These are phyloP conservation scores for Candida awuae DNA, from an alignment of 805 yeast genomes.

Conservation along the genomic window DNA sequence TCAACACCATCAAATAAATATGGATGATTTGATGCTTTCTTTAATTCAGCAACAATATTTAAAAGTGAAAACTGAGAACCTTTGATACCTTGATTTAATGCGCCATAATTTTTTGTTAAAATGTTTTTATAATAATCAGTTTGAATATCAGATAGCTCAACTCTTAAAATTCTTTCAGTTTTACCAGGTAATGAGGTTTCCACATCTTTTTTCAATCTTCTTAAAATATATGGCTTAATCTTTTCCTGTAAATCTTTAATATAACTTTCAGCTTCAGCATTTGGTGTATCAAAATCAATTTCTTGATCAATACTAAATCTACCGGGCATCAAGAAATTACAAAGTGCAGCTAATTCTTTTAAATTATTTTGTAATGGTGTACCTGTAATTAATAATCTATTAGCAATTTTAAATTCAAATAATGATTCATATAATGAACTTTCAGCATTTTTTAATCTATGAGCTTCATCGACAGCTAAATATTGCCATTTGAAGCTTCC, in stretches of 20 bases:
- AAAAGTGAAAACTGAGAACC: constrained; percentile 78
- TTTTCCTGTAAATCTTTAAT: constrained; percentile 78
- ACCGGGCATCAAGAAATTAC: constrained; percentile 95
- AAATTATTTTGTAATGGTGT: constrained; percentile 96
- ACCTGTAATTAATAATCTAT: constrained; percentile 89
- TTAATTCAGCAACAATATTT: constrained; percentile 91
- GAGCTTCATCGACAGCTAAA: constrained; percentile 98
- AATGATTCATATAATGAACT: constrained; percentile 87
- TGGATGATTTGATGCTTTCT: constrained; percentile 96
- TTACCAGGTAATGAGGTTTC: constrained; percentile 95
- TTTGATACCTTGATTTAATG: constrained; percentile 76
- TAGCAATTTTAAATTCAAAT: constrained; percentile 70
- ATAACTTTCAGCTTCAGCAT: constrained; percentile 78
- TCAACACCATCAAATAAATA: constrained; percentile 92
- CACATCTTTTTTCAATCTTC: constrained; percentile 94
- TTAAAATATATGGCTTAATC: constrained; percentile 83
- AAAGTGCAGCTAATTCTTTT: constrained; percentile 89
- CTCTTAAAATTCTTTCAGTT: constrained; percentile 90
- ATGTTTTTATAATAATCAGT: constrained; percentile 93
- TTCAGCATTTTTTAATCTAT: constrained; percentile 89
- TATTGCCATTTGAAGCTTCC: constrained; percentile 91
- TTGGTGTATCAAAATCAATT: constrained; percentile 87
- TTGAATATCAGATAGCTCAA: constrained; percentile 90
- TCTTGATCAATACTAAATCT: constrained; percentile 84
- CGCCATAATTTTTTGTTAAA: constrained; percentile 84